Conservation (phyloP, 257 asterid species). For the Solanum etuberosum region DNA sequence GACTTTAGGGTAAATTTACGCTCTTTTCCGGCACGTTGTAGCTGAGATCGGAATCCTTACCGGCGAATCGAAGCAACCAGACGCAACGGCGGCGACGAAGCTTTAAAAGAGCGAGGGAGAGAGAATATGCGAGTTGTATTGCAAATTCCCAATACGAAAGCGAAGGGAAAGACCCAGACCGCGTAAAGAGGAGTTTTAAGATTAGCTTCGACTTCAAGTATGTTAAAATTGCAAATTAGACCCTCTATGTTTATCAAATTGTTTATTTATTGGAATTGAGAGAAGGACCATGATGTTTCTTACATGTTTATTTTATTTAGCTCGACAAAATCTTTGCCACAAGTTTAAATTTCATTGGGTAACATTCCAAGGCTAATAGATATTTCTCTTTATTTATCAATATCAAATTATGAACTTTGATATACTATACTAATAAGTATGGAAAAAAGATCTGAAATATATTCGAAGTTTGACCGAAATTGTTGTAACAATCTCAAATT, state of each 20-base stretch:
- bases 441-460: too few relatives aligned
- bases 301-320: too few relatives aligned
- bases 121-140: not conserved
- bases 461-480: too few relatives aligned
- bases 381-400: too few relatives aligned
- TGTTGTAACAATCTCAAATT: too few relatives aligned
- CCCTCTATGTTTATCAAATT: not conserved
- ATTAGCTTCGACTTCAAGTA: not conserved
- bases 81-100: not conserved
- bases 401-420: too few relatives aligned
- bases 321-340: too few relatives aligned
- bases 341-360: too few relatives aligned
- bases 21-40: not conserved
- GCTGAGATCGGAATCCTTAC: constrained; percentile 1
- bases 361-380: too few relatives aligned
- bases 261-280: not conserved
- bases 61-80: not conserved
- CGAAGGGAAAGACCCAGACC: not conserved
- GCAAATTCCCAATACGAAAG: not conserved
- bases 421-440: too few relatives aligned
- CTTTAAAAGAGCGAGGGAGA: constrained; percentile 5
- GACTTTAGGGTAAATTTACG: not conserved
- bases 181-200: not conserved
- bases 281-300: too few relatives aligned
- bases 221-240: not conserved